Conservation (phyloP, 306 rosid species). For the Prunus mume region DNA sequence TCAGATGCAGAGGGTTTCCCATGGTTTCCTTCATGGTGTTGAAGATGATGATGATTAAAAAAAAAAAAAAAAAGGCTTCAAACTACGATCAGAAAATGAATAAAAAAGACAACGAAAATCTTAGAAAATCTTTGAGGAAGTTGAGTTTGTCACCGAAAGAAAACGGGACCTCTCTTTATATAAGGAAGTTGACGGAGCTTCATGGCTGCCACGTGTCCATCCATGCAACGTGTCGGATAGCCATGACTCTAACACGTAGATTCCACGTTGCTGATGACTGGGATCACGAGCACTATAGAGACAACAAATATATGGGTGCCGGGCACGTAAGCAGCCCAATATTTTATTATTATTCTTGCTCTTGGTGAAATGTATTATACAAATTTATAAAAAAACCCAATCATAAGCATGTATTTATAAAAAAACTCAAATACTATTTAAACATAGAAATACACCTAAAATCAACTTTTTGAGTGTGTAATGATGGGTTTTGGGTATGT, state of each 20-base stretch:
- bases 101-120: background rate
- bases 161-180: background rate
- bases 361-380: background rate
- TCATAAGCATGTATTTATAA: too few relatives aligned
- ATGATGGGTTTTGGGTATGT: too few relatives aligned
- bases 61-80: background rate
- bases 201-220: slow-evolving; percentile 19
- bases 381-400: too few relatives aligned
- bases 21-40: slow-evolving; percentile 56
- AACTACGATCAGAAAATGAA: background rate
- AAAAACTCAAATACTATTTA: too few relatives aligned
- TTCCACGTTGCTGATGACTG: slow-evolving; percentile 12
- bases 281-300: background rate
- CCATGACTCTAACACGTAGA: slow-evolving; percentile 20
- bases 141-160: background rate
- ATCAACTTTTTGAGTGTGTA: too few relatives aligned
- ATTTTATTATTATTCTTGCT: background rate
- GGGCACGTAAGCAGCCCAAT: background rate
- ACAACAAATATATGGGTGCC: background rate
- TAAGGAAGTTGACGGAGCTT: background rate
- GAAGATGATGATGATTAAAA: background rate
- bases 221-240: slow-evolving; percentile 11
- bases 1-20: slow-evolving; percentile 79
- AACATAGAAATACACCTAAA: too few relatives aligned
- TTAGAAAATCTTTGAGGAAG: background rate